These are phyloP conservation scores for Podospora comata DNA, from an alignment of 495 filamentous ascomycete species.

Conservation along the genomic window DNA sequence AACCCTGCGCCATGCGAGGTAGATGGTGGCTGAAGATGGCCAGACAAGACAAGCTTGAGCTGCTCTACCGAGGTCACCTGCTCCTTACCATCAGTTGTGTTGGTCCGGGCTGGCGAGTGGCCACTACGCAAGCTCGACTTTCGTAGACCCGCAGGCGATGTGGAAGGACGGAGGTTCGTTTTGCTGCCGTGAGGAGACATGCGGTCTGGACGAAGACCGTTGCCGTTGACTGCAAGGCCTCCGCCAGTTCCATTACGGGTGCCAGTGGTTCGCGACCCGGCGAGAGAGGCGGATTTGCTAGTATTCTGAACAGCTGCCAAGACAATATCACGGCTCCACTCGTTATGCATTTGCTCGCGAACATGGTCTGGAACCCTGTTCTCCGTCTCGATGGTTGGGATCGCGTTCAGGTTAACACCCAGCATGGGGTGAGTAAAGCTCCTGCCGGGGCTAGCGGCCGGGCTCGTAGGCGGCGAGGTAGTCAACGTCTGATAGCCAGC, in stretches of 20 bases:
- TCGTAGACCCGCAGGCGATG: conserved; percentile 37
- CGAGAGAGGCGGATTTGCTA: conserved; percentile 67
- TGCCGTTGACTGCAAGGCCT: conserved; percentile 57
- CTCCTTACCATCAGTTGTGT: conserved; percentile 56
- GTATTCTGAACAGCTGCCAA: conserved; percentile 64
- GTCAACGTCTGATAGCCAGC: conserved; percentile 59
- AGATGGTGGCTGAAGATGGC: conserved; percentile 36
- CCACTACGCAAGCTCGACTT: conserved; percentile 46
- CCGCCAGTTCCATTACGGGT: conserved; percentile 39
- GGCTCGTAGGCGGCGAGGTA: conserved; percentile 62
- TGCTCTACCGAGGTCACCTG: conserved; percentile 80
- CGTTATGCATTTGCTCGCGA: conserved; percentile 62
- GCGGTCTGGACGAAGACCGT: conserved; percentile 36
- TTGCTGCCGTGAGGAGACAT: conserved; percentile 41
- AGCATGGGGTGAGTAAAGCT: conserved; percentile 60
- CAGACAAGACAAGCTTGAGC: conserved; percentile 70
- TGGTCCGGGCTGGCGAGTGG: conserved; percentile 50
- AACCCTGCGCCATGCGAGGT: conserved; percentile 25
- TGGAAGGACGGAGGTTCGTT: conserved; percentile 42
- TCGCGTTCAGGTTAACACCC: conserved; percentile 40
- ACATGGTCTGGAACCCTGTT: conserved; percentile 48
- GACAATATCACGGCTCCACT: conserved; percentile 73
- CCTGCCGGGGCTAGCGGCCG: conserved; percentile 67
- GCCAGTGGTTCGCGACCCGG: conserved; percentile 64
- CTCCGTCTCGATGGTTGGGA: conserved; percentile 34